Percentiles rank a stretch among this genome's conserved stretches.
Evolutionary conservation across 2,329 filamentous ascomycete genomes (phyloP).

Genomic region (Exophiala lecanii-corni): DNA sequence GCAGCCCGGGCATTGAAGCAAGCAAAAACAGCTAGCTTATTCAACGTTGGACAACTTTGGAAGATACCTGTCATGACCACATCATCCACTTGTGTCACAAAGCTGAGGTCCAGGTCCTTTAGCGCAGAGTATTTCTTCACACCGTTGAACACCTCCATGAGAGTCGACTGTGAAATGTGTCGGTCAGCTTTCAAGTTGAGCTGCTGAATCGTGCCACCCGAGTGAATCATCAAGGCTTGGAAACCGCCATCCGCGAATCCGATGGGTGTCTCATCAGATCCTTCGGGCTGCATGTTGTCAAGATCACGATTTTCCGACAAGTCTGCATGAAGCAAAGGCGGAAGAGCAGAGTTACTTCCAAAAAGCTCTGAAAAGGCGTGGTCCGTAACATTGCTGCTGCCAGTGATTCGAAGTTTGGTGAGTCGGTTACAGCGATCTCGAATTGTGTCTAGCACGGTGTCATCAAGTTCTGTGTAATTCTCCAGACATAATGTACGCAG

Average conservation of each 20-base stretch:
- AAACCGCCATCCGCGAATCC: conserved; percentile 76
- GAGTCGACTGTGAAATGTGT: conserved; percentile 68
- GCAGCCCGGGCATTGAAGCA: conserved; percentile 58
- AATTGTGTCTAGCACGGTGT: conserved; percentile 65
- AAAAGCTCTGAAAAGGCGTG: conserved; percentile 69
- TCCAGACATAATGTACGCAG: conserved; percentile 76
- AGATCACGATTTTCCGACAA: conserved; percentile 72
- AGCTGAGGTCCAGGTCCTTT: conserved; percentile 69
- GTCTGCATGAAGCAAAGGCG: conserved; percentile 65
- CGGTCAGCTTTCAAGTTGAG: conserved; percentile 81
- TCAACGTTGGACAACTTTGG: conserved; percentile 42
- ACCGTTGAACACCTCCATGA: conserved; percentile 67
- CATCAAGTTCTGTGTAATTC: conserved; percentile 59
- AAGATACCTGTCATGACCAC: conserved; percentile 43
- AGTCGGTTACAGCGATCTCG: conserved; percentile 65
- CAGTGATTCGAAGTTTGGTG: conserved; percentile 72
- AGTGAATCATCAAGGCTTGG: conserved; percentile 77
- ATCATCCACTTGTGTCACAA: conserved; percentile 48
- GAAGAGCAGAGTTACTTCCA: conserved; percentile 55
- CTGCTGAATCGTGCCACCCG: conserved; percentile 58
- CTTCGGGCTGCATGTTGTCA: conserved; percentile 63
- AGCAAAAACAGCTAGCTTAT: conserved; percentile 57
- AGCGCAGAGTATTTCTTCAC: conserved; percentile 64
- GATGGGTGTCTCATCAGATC: conserved; percentile 53
- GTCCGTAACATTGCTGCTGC: conserved; percentile 73